Conservation (phyloP, 2,329 filamentous ascomycete genomes). For the Raffaelea deltoideospora region DNA sequence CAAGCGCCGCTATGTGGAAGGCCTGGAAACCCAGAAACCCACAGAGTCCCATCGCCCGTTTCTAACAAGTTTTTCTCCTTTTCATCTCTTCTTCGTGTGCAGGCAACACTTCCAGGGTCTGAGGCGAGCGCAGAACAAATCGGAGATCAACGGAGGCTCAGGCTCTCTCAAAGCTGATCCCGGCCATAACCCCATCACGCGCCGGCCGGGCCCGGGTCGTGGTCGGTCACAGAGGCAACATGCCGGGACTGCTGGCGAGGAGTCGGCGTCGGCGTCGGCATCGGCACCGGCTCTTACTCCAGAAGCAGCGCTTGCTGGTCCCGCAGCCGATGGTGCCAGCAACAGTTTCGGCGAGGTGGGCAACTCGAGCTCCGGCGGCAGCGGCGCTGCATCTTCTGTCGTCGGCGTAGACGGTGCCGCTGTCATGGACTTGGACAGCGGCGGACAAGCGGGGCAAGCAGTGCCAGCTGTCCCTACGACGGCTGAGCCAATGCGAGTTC, state of each 20-base stretch:
- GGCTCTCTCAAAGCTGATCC: constrained; percentile 28
- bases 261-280: no score
- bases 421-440: not conserved
- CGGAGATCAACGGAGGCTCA: constrained; percentile 22
- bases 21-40: not conserved
- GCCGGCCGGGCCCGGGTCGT: constrained; percentile 41
- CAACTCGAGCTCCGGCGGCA: no score
- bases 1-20: not conserved
- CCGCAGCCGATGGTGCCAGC: not conserved
- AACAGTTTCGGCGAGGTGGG: no score
- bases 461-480: no score
- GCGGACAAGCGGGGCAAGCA: no score
- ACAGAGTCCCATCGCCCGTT: not conserved
- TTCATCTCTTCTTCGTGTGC: not conserved
- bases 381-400: no score
- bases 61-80: not conserved
- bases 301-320: not conserved
- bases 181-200: constrained; percentile 41
- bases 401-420: not conserved
- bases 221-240: constrained; percentile 30
- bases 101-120: constrained; percentile 49
- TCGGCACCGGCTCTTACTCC: no score
- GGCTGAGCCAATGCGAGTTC: no score
- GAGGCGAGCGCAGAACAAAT: constrained; percentile 37
- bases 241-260: not conserved